Base-by-base conservation (phyloP, 495 filamentous ascomycete genomes). In the Aspergillus olivimuriae region DNA sequence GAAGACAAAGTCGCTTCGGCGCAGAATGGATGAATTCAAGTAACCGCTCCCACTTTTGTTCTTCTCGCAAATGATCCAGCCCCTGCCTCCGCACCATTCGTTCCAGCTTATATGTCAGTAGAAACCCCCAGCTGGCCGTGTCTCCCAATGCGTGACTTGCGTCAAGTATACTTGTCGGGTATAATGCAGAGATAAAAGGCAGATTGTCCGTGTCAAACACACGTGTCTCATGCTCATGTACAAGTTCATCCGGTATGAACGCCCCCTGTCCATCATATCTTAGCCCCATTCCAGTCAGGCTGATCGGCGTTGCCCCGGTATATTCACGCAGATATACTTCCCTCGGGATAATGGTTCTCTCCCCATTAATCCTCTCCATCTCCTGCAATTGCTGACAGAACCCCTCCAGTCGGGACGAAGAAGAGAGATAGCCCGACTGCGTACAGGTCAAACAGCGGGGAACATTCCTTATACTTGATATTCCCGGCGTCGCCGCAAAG, bases 311-410 rank as follows among this genome's bases (percentile, higher is more conserved):
- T 10, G 41, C 44, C 30, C 57, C 57, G 17, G 41, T 39, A 34
- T 57, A 60, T 21, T 60, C 57, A 14, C 42, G 43, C 3, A 49
- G n/a, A 20, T 53, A 60, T 3, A 53, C 34, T 0, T 53, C 57
- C 2, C 42, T 28, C 3, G 54, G 43, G 5, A 57, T 46, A 21
- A 47, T 34, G 8, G n/a, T 39, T 23, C 20, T 14, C 0, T 41
- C 42, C 15, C 32, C 21, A 26, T 53, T 56, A 11, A 39, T 31
- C 4, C 17, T 18, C 32, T 40, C 26, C 46, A 54, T 46, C 2
- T 30, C 34, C 28, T 39, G 4, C 1, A 54, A 3, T 23, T 54
- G 51, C n/a, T 43, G 21, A 15, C 39, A 54, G 31, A 54, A 54
- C n/a, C 26, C 26, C 10, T 30, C 43, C 2, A 54, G 5, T 4